Conservation (phyloP, 2,329 filamentous ascomycete species). For the Nigrospora oryzae region DNA sequence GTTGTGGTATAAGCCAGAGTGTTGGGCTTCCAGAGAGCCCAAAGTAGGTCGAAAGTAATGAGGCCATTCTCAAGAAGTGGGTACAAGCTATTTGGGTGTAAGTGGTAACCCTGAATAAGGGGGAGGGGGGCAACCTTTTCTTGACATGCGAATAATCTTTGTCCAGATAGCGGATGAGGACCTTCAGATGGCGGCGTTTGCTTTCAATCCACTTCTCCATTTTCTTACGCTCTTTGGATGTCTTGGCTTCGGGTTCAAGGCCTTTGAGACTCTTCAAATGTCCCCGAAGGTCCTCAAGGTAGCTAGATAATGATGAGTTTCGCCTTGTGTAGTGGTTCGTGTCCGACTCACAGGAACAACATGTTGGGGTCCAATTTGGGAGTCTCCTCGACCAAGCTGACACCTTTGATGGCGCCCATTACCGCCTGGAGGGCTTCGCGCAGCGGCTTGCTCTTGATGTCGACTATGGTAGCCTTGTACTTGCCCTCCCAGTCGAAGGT, state of each 20-base stretch:
- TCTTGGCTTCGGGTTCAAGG: slow-evolving; percentile 35
- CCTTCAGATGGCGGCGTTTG: slow-evolving; percentile 59
- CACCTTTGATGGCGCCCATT: slow-evolving; percentile 68
- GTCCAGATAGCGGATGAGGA: slow-evolving; percentile 69
- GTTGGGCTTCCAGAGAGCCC: slow-evolving; percentile 84
- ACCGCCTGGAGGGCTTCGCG: slow-evolving; percentile 62
- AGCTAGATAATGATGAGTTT: slow-evolving; percentile 29
- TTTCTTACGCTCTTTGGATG: slow-evolving; percentile 52
- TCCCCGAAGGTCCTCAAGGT: slow-evolving; percentile 67
- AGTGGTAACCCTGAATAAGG: too few species aligned
- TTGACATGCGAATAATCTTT: slow-evolving; percentile 73
- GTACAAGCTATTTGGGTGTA: slow-evolving; percentile 47
- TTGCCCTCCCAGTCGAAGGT: slow-evolving; percentile 81
- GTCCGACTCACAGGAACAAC: slow-evolving; percentile 48
- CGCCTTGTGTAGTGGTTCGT: background rate
- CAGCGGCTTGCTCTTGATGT: slow-evolving; percentile 77
- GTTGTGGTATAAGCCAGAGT: slow-evolving; percentile 71
- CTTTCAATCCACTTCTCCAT: slow-evolving; percentile 46
- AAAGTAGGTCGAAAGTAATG: slow-evolving; percentile 82
- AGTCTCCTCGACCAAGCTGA: slow-evolving; percentile 73
- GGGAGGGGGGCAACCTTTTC: slow-evolving; percentile 34
- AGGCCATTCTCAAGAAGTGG: slow-evolving; percentile 73
- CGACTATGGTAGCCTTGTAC: slow-evolving; percentile 62
- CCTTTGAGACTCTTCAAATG: slow-evolving; percentile 57
- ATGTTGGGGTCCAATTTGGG: slow-evolving; percentile 66